Evolutionary conservation across 176 grass and related monocot species (phyloP).

Genomic region (Bothriochloa decipiens): DNA sequence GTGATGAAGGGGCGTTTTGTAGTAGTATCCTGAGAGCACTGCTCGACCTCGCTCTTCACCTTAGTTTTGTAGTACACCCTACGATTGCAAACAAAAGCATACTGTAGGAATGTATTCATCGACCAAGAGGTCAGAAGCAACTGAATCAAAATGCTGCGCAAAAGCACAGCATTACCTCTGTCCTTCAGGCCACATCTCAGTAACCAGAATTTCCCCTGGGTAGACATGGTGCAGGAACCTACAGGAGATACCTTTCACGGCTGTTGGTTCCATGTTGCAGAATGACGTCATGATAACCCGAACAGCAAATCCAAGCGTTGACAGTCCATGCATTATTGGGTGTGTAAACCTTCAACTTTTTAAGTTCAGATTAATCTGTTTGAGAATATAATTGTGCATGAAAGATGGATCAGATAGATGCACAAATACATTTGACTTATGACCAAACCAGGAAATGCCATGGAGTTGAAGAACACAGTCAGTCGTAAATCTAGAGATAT

Average conservation of each 20-base stretch:
- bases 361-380: background rate
- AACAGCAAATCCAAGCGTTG: conserved; percentile 13
- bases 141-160: background rate
- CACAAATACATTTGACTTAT: background rate
- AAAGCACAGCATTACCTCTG: background rate
- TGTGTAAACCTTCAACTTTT: conserved; percentile 13
- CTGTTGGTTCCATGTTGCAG: conserved; percentile 4
- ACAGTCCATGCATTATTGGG: background rate
- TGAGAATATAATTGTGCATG: background rate
- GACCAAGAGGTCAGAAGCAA: background rate
- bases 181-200: conserved; percentile 23
- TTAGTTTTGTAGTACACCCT: conserved; percentile 31
- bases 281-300: conserved; percentile 15
- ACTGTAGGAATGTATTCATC: background rate
- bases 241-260: background rate
- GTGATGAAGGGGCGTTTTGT: background rate
- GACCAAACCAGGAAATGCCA: background rate
- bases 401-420: background rate
- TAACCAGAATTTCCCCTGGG: conserved; percentile 24
- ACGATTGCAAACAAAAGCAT: background rate
- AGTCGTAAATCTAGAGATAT: background rate
- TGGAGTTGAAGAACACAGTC: background rate
- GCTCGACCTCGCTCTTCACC: background rate
- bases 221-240: conserved; percentile 26
- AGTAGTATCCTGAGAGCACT: conserved; percentile 15